phyloP scores from a whole-genome alignment of 192 early-diverging fungal species.

The Coemansia sp. region DNA sequence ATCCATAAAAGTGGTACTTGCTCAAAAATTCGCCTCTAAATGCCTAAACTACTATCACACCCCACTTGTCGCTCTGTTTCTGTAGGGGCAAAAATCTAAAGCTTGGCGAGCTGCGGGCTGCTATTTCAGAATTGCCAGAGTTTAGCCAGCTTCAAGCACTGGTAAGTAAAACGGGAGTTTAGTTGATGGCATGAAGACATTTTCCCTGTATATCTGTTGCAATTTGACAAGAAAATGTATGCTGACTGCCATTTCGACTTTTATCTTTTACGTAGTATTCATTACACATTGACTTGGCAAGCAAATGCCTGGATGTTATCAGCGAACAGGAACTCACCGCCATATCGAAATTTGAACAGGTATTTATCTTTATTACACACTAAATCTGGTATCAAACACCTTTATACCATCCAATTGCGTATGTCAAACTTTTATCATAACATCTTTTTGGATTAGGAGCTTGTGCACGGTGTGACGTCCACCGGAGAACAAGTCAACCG shows the following conservation, averaged over 20 bases:
- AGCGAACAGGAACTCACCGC: constrained; percentile 24
- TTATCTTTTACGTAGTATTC: constrained; percentile 46
- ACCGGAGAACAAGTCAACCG: constrained; percentile 14
- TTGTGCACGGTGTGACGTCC: constrained; percentile 18
- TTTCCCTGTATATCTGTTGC: no score
- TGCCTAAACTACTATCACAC: no score
- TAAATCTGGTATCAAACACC: no score
- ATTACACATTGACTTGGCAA: constrained; percentile 53
- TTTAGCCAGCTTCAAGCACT: constrained; percentile 47
- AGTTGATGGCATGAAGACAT: background rate
- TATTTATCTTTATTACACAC: constrained; percentile 15
- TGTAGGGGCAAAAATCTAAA: constrained; percentile 34
- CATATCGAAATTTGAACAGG: constrained; percentile 54
- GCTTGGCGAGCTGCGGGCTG: constrained; percentile 41
- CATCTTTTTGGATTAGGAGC: constrained; percentile 28
- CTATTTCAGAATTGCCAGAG: constrained; percentile 49
- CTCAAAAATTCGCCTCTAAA: background rate
- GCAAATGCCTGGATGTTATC: constrained; percentile 45
- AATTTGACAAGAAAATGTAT: background rate
- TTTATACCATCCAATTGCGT: no score
- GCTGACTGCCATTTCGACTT: background rate
- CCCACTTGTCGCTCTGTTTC: no score
- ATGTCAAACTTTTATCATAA: no score
- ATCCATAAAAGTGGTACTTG: background rate
- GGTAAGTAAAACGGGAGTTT: constrained; percentile 21